Evolutionary conservation across 192 early-diverging fungal species (phyloP), one percentile per base, ranked within the genome.

Genomic region (Neocallimastix lanati): DNA sequence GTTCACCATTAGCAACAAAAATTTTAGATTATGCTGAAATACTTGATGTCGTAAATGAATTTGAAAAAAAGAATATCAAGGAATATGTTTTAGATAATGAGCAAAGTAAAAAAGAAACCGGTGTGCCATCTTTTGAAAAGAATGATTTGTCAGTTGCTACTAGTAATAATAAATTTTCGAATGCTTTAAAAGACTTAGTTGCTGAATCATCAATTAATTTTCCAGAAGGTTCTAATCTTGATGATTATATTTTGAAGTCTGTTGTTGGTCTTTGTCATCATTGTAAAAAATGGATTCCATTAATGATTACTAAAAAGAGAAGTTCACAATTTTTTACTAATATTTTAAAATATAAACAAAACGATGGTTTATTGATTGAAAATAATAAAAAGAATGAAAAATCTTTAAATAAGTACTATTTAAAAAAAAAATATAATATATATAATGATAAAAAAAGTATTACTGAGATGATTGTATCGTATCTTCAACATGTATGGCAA

Each of bases 231-330:
- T 78, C 15, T 79, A 87, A 92, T 40, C 86, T 88, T 29, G 29
- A 79, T 33, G 79, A 78, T 28, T n/a, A 77, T 21, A 67, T 77
- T 5, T 16, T 29, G 15, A 13, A 91, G 93, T 76, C 83, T 50
- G 88, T 92, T 30, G 94, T 94, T 85, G 93, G 94, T 14, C 82
- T 93, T 2, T 95, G 94, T 80, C 92, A 94, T 82, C 92, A 94
- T 82, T 95, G 94, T 82, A 86, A 87, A 36, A 86, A 94, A 81
- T 95, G 94, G 94, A 87, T 93, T 76, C 90, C 93, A 4, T 87
- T 95, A 50, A 90, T 89, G 79, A 92, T 91, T 77, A 84, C 88
- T 33, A 95, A 94, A 84, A 87, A 80, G 28, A 67, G 82, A 27
- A 79, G 78, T 76, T 35, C 82, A 12, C 76, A 77, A 29, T 79